Evolutionary conservation across 1,284 basidiomycete genomes (phyloP).

Genomic region (Singerocomus inundabilis): DNA sequence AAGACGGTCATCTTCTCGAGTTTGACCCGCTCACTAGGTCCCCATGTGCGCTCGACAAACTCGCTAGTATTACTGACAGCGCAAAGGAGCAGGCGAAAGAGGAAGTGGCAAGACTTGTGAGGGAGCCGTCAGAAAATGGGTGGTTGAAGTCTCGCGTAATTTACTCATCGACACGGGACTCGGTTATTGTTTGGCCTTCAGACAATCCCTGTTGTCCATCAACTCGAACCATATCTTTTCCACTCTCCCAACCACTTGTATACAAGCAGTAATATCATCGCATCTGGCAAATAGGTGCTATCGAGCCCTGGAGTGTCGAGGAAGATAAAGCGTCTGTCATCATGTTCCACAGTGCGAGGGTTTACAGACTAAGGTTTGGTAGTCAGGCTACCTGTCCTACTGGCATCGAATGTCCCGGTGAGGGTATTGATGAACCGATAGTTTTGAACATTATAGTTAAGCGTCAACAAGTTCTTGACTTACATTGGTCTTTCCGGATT

Average conservation of each 20-base stretch:
- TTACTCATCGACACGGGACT: background rate
- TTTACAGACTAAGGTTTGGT: background rate
- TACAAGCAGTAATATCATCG: background rate
- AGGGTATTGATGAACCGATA: conserved; percentile 4
- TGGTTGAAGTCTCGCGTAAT: conserved; percentile 22
- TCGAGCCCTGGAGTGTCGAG: background rate
- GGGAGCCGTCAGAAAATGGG: conserved; percentile 75
- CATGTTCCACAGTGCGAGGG: background rate
- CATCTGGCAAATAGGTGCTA: background rate
- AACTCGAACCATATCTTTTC: conserved; percentile 23
- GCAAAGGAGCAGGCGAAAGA: conserved; percentile 77
- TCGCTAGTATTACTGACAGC: conserved; percentile 73
- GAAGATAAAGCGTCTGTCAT: background rate
- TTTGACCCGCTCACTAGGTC: conserved; percentile 75
- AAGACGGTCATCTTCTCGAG: conserved; percentile 73
- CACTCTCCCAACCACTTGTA: background rate
- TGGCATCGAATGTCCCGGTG: background rate
- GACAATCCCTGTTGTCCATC: background rate
- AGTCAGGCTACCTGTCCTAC: background rate
- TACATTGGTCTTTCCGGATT: background rate
- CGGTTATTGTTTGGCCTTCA: conserved; percentile 1
- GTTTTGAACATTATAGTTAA: too few relatives aligned
- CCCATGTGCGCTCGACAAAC: conserved; percentile 62
- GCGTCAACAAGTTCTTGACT: too few relatives aligned
- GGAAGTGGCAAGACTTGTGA: conserved; percentile 68